Percentiles rank a stretch among this genome's conserved stretches.
Conservation (phyloP, 805 yeast species). For the Schwanniomyces sp. region DNA sequence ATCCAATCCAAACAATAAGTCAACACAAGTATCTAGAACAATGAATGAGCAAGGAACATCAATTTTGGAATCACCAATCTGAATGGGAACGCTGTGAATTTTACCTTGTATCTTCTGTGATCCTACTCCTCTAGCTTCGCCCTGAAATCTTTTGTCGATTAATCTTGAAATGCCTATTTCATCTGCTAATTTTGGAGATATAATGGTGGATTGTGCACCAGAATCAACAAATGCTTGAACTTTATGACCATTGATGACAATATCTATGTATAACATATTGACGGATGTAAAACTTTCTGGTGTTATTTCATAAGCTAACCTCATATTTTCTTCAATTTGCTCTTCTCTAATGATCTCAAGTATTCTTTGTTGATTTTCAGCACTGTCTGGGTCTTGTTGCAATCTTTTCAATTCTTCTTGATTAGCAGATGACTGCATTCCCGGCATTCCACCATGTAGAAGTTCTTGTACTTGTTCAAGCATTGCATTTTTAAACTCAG, state of each 20-base stretch:
- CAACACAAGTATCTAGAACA: constrained; percentile 65
- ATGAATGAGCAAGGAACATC: constrained; percentile 42
- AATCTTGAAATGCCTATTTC: constrained; percentile 66
- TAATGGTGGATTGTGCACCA: constrained; percentile 90
- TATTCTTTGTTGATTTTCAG: constrained; percentile 64
- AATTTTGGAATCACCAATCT: constrained; percentile 55
- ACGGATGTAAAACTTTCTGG: constrained; percentile 89
- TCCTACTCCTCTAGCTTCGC: constrained; percentile 92
- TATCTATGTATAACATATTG: constrained; percentile 76
- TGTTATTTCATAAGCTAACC: constrained; percentile 77
- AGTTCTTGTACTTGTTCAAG: constrained; percentile 32
- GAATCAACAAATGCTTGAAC: constrained; percentile 95
- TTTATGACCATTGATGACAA: constrained; percentile 75
- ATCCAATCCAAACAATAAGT: constrained; percentile 84
- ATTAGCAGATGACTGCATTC: constrained; percentile 25
- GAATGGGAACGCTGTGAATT: constrained; percentile 85
- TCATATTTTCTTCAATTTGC: constrained; percentile 77
- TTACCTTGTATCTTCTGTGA: constrained; percentile 73
- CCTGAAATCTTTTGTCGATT: constrained; percentile 76
- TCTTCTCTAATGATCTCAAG: constrained; percentile 66
- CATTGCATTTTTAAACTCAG: constrained; percentile 42
- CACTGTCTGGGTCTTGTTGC: constrained; percentile 67
- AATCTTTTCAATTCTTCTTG: constrained; percentile 49
- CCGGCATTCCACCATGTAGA: constrained; percentile 26
- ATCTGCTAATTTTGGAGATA: constrained; percentile 76